Base-by-base conservation (phyloP, 768 basidiomycete species). In the Udeniomyces megalosporus region DNA sequence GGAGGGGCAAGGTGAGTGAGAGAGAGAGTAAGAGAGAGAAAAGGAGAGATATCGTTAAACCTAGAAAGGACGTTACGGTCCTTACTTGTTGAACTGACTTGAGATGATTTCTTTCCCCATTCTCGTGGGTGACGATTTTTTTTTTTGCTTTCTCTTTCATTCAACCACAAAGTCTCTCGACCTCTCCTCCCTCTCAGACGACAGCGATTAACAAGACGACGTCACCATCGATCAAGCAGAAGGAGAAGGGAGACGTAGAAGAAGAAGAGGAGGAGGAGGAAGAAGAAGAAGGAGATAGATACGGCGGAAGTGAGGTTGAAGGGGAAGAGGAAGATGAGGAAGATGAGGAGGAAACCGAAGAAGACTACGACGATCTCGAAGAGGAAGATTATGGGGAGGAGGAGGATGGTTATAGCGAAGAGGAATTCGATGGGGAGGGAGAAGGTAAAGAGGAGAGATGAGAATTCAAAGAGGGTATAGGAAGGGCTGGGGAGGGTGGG, bases 271-370 rank as follows among this genome's bases (percentile, higher is more conserved):
- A 34, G 10, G 38, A 29, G 2, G 35, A 52, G 42, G 50, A 38
- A 28, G 28, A 24, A 14, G 60, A 53, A 14, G 50, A 29, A 17
- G 42, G 28, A n/a, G 42, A 44, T 7, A 26, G 29, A 10, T 22
- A 31, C 11, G 60, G 54, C 10, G 60, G 47, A 28, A 51, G 34
- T n/a, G 51, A 52, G 32, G 38, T 53, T 17, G 42, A 45, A 0
- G 60, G 34, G 12, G 51, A 52, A 2, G 26, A 61, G 12, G 60
- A 38, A 29, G 42, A 46, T 4, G 38, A 61, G 29, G 10, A 38
- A 3, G 50, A 29, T 20, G 50, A 73, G 63, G 50, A 81, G 73
- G 14, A 79, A 78, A 62, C 69, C 69, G 65, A 80, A 80, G 56
- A 70, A 74, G 28, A 67, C 38, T 15, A 78, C 78, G 26, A 72